Percentiles rank a stretch among this genome's conserved stretches.
These are phyloP conservation scores for Yamadazyma friedrichii DNA, from an alignment of 1,139 yeast genomes.

Conservation along the genomic window DNA sequence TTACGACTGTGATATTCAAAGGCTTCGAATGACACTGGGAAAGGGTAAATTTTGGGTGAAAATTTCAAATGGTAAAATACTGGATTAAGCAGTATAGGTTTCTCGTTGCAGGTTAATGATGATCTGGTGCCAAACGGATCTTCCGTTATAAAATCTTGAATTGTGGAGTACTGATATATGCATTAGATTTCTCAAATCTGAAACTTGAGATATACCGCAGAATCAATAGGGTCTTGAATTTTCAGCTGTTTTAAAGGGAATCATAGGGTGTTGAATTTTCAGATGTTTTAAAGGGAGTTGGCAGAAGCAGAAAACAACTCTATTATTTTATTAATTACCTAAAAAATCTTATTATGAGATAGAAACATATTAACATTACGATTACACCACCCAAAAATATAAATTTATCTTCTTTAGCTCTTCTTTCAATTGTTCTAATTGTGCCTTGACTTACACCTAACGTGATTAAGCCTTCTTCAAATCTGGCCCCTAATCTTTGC, in stretches of 20 bases:
- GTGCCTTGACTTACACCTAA: conserved; percentile 88
- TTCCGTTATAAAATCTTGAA: no score
- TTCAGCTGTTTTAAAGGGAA: no score
- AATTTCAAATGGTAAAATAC: neutral
- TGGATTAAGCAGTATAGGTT: neutral
- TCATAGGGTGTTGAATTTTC: no score
- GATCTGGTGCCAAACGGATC: neutral
- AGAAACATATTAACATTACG: conserved; percentile 65
- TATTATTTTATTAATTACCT: conserved; percentile 31
- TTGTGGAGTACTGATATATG: no score
- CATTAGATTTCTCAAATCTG: no score
- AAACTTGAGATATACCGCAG: no score
- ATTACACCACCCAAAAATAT: conserved; percentile 77
- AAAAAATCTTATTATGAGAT: conserved; percentile 65
- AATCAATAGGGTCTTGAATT: no score
- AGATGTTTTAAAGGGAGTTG: no score
- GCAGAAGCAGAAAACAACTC: no score
- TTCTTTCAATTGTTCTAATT: conserved; percentile 72
- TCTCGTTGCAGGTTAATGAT: no score
- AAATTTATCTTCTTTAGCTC: conserved; percentile 89
- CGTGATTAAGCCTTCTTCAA: conserved; percentile 71
- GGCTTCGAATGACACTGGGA: neutral
- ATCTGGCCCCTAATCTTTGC: conserved; percentile 57
- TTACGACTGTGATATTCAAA: neutral
- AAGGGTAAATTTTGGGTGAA: neutral